phyloP scores from a whole-genome alignment of 768 basidiomycete species.

The Lactarius tabidus region DNA sequence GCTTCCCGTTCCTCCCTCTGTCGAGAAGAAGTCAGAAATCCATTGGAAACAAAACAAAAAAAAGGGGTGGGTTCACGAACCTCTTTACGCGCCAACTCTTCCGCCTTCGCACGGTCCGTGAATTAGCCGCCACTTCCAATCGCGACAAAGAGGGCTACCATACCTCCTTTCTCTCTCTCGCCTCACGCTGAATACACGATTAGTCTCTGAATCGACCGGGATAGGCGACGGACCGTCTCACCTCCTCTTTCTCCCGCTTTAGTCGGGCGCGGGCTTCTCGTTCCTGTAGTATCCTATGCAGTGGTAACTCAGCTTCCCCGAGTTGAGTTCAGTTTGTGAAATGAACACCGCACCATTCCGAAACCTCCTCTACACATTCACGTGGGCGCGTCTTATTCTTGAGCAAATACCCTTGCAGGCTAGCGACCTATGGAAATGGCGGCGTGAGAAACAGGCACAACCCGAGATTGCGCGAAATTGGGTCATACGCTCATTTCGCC shows the following conservation, averaged over 20 bases:
- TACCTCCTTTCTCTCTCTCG: slow-evolving; percentile 73
- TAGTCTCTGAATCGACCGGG: neutral
- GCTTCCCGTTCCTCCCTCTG: slow-evolving; percentile 24
- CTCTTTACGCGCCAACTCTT: slow-evolving; percentile 63
- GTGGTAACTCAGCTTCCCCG: slow-evolving; percentile 12
- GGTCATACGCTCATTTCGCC: slow-evolving; percentile 76
- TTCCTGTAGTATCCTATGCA: slow-evolving; percentile 58
- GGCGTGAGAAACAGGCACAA: slow-evolving; percentile 11
- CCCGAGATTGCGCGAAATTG: neutral
- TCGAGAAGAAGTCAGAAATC: slow-evolving; percentile 18
- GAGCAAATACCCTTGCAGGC: slow-evolving; percentile 79
- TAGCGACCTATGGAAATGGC: slow-evolving; percentile 54
- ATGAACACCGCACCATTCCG: slow-evolving; percentile 51
- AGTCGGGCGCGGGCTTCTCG: slow-evolving; percentile 80
- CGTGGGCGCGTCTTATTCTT: slow-evolving; percentile 89
- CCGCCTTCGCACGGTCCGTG: slow-evolving; percentile 37
- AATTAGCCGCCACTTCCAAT: slow-evolving; percentile 4
- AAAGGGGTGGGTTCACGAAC: slow-evolving; percentile 32
- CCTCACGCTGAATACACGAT: slow-evolving; percentile 54
- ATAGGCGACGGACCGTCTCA: slow-evolving; percentile 26
- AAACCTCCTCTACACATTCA: slow-evolving; percentile 78
- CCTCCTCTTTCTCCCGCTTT: slow-evolving; percentile 73
- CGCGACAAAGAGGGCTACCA: slow-evolving; percentile 14
- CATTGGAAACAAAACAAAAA: slow-evolving; percentile 5
- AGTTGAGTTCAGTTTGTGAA: neutral